These are phyloP conservation scores for Ramaria rubella DNA, from an alignment of 768 basidiomycete species.

Conservation along the genomic window DNA sequence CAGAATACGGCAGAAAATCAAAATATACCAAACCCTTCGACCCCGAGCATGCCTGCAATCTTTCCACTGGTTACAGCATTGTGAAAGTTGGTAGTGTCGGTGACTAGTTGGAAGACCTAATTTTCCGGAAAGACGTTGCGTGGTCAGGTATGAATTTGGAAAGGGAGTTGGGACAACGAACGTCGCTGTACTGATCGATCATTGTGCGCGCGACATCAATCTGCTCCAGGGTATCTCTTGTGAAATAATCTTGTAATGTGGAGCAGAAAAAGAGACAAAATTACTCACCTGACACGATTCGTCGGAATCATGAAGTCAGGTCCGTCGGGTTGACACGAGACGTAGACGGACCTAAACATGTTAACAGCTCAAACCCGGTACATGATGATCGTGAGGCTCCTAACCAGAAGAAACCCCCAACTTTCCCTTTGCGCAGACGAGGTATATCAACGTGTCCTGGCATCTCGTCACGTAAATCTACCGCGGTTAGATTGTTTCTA, in stretches of 20 bases:
- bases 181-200: conserved; percentile 74
- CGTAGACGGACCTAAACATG: conserved; percentile 59
- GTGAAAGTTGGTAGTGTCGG: conserved; percentile 47
- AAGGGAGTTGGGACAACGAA: conserved; percentile 24
- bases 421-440: conserved; percentile 65
- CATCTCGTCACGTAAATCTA: conserved; percentile 55
- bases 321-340: conserved; percentile 48
- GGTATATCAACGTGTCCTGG: conserved; percentile 86
- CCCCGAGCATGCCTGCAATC: conserved; percentile 83
- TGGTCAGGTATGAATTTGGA: not conserved
- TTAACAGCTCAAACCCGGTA: too few relatives aligned
- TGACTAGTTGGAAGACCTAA: conserved; percentile 61
- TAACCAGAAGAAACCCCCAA: conserved; percentile 93
- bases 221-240: conserved; percentile 86
- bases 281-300: conserved; percentile 46
- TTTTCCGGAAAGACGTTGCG: not conserved
- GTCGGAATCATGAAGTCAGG: conserved; percentile 50
- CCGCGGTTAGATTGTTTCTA: conserved; percentile 67
- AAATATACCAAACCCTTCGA: conserved; percentile 68
- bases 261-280: not conserved
- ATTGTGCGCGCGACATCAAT: conserved; percentile 79
- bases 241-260: not conserved
- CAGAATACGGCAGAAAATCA: not conserved
- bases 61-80: conserved; percentile 60
- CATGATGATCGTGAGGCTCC: conserved; percentile 9